Conservation (phyloP, 805 yeast species). For the Jamesozyma jinghongensis region DNA sequence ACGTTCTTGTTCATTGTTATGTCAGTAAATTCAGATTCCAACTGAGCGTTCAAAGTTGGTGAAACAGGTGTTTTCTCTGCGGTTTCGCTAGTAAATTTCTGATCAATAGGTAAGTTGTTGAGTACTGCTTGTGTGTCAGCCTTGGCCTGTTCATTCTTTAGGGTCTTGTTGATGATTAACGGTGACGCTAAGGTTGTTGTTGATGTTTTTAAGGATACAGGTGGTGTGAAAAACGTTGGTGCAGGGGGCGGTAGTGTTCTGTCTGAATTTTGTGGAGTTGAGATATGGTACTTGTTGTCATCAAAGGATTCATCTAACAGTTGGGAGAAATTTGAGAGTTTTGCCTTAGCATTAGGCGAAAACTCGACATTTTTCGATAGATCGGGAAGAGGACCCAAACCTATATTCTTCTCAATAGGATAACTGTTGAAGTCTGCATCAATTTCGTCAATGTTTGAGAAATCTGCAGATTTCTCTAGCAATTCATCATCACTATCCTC, state of each 20-base stretch:
- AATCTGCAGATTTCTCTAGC: constrained; percentile 2
- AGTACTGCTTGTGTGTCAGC: no score
- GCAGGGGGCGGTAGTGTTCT: constrained; percentile 1
- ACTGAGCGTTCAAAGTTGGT: background rate
- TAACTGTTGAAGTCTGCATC: background rate
- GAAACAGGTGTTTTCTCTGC: background rate
- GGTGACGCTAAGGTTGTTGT: constrained; percentile 18
- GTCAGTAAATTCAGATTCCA: background rate
- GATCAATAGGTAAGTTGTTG: no score
- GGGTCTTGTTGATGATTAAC: constrained; percentile 11
- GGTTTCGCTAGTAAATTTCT: background rate
- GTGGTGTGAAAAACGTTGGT: background rate
- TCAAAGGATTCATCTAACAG: constrained; percentile 21
- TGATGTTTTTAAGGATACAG: constrained; percentile 1
- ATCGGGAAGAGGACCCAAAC: constrained; percentile 4
- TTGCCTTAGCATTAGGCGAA: constrained; percentile 26
- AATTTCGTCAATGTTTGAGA: constrained; percentile 1
- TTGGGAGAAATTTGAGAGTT: constrained; percentile 21
- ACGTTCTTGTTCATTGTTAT: no score
- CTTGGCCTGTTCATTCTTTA: no score
- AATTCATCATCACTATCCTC: constrained; percentile 5
- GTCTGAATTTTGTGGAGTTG: background rate
- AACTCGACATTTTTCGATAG: constrained; percentile 10
- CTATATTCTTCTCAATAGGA: background rate
- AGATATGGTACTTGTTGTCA: background rate